Base-by-base conservation (phyloP, 2,329 filamentous ascomycete species). In the Claviceps quebecensis region DNA sequence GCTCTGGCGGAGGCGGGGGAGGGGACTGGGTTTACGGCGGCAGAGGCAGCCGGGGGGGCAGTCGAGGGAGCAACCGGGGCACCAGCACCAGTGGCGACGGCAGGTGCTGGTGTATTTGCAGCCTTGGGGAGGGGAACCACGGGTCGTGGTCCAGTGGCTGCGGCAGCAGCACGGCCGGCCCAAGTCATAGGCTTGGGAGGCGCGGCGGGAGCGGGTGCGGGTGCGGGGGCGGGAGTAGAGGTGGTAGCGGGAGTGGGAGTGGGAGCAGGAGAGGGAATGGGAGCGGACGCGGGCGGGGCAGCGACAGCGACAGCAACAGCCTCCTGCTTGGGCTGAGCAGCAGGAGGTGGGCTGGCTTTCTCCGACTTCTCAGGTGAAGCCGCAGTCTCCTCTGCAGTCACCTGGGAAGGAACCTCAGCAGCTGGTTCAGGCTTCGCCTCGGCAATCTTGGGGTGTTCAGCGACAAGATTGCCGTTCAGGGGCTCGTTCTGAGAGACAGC, bases 151-250 rank as follows among this genome's bases (percentile, higher is more conserved):
- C 78, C 69, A 17, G 76, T 74, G 50, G 81, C 76, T 47, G 81
- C 82, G 36, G 81, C 82, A 36, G 80, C 77, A 39, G 71, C 72
- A 56, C 78, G 81, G 69, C 78, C 87, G 29, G 87, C 87, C 87
- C 87, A 91, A 29, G 80, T 82, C 72, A 85, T 78, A 43, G 81
- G 80, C 72, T 82, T 83, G 23, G 74, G 64, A 52, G 67, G 67
- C 34, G 58, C 65, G 39, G 71, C 67, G 49, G 72, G 72, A 64
- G 73, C 72, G 55, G 67, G 46, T 13, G 47, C 64, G 13, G 43
- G 13, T 37, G 73, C 65, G 53, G 72, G 45, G 5, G 23, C 14
- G 13, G 39, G 26, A 9, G 26, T 9, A 14, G 43, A 4, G 38
- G 73, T 65, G 53, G 72, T 74, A 45, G 80, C 76, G 55, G 66